Percentiles rank a stretch among this genome's conserved stretches.
Conservation (phyloP, 2,329 filamentous ascomycete genomes). For the Monosporascus sp. region DNA sequence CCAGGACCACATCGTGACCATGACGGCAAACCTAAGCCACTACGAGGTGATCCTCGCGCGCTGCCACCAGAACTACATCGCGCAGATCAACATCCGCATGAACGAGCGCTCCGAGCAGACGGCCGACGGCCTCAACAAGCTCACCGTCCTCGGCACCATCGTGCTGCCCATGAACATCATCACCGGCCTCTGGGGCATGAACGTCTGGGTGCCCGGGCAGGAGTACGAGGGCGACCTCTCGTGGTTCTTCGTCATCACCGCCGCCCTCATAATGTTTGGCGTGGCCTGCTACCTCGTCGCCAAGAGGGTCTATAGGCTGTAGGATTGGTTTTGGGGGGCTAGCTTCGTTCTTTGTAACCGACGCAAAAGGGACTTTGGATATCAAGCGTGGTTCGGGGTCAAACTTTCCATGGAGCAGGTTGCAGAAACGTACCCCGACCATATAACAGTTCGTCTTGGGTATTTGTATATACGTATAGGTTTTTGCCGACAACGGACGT, state of each 20-base stretch:
- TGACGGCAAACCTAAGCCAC: conserved; percentile 93
- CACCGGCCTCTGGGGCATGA: conserved; percentile 98
- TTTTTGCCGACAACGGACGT: too few species aligned
- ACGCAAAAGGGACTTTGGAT: too few species aligned
- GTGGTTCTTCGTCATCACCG: conserved; percentile 74
- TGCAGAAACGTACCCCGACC: too few species aligned
- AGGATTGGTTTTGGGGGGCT: too few species aligned
- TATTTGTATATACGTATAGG: too few species aligned
- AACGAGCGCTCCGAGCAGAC: conserved; percentile 96
- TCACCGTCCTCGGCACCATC: conserved; percentile 94
- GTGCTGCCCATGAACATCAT: conserved; percentile 99
- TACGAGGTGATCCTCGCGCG: conserved; percentile 93
- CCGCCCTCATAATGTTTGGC: conserved; percentile 72
- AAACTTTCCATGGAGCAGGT: too few species aligned
- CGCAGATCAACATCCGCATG: conserved; percentile 98
- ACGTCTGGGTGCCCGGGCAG: conserved; percentile 92
- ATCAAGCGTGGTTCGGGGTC: too few species aligned
- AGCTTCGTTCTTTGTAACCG: too few species aligned
- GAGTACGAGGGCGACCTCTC: conserved; percentile 66
- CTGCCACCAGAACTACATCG: conserved; percentile 95
- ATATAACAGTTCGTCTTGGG: too few species aligned
- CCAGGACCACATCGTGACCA: conserved; percentile 97
- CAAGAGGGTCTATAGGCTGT: conserved; percentile 66
- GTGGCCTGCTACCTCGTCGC: conserved; percentile 74
- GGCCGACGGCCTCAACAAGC: conserved; percentile 86